phyloP scores from a whole-genome alignment of 192 early-diverging fungal species.

The Coemansia sp. region DNA sequence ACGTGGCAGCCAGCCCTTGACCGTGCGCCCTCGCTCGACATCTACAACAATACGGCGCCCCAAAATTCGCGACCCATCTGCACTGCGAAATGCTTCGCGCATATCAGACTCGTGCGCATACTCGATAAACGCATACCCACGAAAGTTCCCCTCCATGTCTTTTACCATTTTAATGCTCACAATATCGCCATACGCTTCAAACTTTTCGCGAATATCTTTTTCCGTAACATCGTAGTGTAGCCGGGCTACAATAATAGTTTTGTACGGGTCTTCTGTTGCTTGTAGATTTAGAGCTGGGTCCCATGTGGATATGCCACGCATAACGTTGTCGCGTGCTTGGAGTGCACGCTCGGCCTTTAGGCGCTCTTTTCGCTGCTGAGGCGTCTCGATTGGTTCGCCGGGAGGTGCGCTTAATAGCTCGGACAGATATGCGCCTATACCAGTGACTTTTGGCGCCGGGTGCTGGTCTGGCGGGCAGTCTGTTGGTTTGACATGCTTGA shows the following conservation, averaged over 20 bases:
- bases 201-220: slow-evolving; percentile 69
- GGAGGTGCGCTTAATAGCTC: slow-evolving; percentile 16
- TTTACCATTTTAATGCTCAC: slow-evolving; percentile 70
- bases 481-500: slow-evolving; percentile 18
- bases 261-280: slow-evolving; percentile 83
- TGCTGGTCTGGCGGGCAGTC: slow-evolving; percentile 31
- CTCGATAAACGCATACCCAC: slow-evolving; percentile 96
- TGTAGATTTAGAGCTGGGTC: slow-evolving; percentile 61
- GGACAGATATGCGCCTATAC: slow-evolving; percentile 29
- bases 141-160: slow-evolving; percentile 68
- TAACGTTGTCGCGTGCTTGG: slow-evolving; percentile 34
- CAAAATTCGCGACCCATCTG: slow-evolving; percentile 84
- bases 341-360: slow-evolving; percentile 31
- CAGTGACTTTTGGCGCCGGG: slow-evolving; percentile 29
- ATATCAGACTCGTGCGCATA: slow-evolving; percentile 86
- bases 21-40: slow-evolving; percentile 94
- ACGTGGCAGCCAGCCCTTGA: slow-evolving; percentile 88
- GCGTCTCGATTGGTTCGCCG: slow-evolving; percentile 25
- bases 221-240: slow-evolving; percentile 58
- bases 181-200: slow-evolving; percentile 74
- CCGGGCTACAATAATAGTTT: slow-evolving; percentile 84
- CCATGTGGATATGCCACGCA: slow-evolving; percentile 38
- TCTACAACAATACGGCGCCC: slow-evolving; percentile 87
- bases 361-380: slow-evolving; percentile 41
- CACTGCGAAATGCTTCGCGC: slow-evolving; percentile 63